Evolutionary conservation across 2,329 filamentous ascomycete genomes (phyloP).

Genomic region (Daldinia eschscholtzii): DNA sequence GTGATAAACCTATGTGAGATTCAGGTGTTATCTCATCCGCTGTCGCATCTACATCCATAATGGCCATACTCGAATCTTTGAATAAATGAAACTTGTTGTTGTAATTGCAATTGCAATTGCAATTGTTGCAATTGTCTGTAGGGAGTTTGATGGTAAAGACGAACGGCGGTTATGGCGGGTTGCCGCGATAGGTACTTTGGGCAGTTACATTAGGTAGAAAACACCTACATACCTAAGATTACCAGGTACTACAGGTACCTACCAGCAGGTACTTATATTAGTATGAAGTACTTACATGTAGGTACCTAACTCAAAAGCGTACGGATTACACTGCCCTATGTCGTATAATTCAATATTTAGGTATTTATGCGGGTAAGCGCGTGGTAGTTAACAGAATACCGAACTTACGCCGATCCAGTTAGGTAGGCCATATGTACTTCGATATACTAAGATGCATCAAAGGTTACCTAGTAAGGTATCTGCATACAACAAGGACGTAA

Average conservation of each 20-base stretch:
- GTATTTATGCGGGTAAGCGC: neutral
- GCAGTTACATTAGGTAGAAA: neutral
- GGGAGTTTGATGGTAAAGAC: neutral
- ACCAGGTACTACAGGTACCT: too few species aligned
- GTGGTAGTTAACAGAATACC: neutral
- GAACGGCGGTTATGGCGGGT: neutral
- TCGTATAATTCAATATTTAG: neutral
- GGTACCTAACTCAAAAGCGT: neutral
- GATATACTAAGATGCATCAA: slow-evolving; percentile 1
- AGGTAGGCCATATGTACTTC: neutral
- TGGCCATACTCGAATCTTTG: too few species aligned
- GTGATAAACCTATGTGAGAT: too few species aligned
- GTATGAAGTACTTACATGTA: neutral
- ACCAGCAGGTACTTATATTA: too few species aligned
- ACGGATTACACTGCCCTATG: neutral
- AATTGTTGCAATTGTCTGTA: neutral
- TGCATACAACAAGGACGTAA: slow-evolving; percentile 9
- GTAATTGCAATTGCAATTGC: neutral
- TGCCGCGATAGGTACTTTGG: neutral
- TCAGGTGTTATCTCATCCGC: too few species aligned
- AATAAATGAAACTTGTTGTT: neutral
- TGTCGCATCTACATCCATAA: too few species aligned
- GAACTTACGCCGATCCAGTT: slow-evolving; percentile 4
- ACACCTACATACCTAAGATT: too few species aligned
- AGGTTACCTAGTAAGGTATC: slow-evolving; percentile 15